Base-by-base conservation (phyloP, 1,284 basidiomycete species). In the Gomphus bonarii region DNA sequence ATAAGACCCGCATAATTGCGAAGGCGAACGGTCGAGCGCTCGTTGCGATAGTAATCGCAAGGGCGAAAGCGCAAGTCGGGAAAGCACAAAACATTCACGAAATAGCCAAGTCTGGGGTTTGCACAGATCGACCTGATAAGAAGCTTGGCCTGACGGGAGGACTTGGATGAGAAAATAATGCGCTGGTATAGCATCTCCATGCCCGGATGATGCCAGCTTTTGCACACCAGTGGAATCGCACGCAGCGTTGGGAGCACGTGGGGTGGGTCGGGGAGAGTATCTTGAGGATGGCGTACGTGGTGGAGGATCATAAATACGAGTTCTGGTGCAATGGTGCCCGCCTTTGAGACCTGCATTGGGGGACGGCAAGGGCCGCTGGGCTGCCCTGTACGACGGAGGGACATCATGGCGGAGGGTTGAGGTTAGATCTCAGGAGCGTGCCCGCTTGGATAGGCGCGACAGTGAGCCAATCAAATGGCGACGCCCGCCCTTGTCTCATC, bases 41-140 rank as follows among this genome's bases (percentile, higher is more conserved):
- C 52, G 22, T 54, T 54, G 22, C 25, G 40, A n/a, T 54, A 44
- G 25, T 54, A 54, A 18, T 54, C 52, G 42, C 52, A 54, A 5
- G 40, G 22, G 9, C 40, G n/a, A 33, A 53, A 53, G 12, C 51
- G 20, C 1, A 53, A 28, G 18, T 53, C 36, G 3, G 51, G 51
- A 28, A 53, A 53, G 38, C 38, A 53, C 38, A 53, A n/a, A 1
- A 53, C 38, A 5, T 8, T 20, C 5, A 53, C 40, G 16, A 53
- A 36, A 10, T 1, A 8, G 11, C 22, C 51, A 2, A 53, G 51
- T 3, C 9, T 1, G 1, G 51, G 51, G n/a, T 43, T 18, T 6
- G 18, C 25, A 14, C 3, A 7, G 25, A 53, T 40, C 1, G 20
- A 28, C 18, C 38, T 5, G 35, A 43, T 43, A 12, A 53, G 51